These are phyloP conservation scores for Phyllosticta citribraziliensis DNA, from an alignment of 2,329 filamentous ascomycete genomes.

Conservation along the genomic window DNA sequence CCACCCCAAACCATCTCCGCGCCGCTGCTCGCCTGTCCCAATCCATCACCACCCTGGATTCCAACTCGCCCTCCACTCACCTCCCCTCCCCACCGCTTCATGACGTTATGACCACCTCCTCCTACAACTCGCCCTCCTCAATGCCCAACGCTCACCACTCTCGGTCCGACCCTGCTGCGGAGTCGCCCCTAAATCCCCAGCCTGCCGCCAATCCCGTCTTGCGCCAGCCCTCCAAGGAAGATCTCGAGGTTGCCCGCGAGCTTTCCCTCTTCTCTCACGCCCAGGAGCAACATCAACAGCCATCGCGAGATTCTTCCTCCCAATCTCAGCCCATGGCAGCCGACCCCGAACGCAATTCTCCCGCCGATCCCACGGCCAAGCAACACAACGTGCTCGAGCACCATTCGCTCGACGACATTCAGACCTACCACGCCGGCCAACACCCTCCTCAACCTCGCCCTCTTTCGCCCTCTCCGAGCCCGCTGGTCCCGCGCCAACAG, in stretches of 20 bases:
- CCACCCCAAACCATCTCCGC: conserved; percentile 10
- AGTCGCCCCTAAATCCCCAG: neutral
- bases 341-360: neutral
- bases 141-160: conserved; percentile 1
- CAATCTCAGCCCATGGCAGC: conserved; percentile 4
- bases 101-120: neutral
- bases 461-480: conserved; percentile 6
- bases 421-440: conserved; percentile 19
- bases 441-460: conserved; percentile 1
- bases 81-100: neutral
- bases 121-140: neutral
- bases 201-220: conserved; percentile 17
- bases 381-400: conserved; percentile 24
- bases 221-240: conserved; percentile 37
- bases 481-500: conserved; percentile 12
- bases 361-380: conserved; percentile 13
- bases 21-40: neutral
- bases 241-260: conserved; percentile 40
- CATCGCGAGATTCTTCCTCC: conserved; percentile 14
- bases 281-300: conserved; percentile 21
- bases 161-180: neutral
- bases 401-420: conserved; percentile 31
- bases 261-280: conserved; percentile 36
- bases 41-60: neutral
- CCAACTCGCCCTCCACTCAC: neutral